Base-by-base conservation (phyloP, 1,284 basidiomycete species). In the Macrocystidia cucumis region DNA sequence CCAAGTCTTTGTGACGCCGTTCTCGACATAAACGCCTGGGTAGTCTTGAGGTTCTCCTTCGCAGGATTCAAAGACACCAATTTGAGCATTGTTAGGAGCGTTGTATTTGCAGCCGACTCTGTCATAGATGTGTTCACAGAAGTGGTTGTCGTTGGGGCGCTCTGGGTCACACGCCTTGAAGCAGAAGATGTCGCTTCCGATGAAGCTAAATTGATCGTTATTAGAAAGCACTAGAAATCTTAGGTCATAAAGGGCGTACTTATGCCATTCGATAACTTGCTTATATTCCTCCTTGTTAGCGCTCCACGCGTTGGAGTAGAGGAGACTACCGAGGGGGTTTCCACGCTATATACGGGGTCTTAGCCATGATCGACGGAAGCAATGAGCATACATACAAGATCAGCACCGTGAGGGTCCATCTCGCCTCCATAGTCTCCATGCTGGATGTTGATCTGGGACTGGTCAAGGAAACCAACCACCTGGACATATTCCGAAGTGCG, bases 391-490 rank as follows among this genome's bases (percentile, higher is more conserved):
- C 45, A 62, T 39, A 73, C 69, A 24, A 63, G 48, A 51, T 77
- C 73, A 44, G 74, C 73, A 47, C 78, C 79, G 40, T 76, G 72
- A 21, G 74, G 70, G 44, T 82, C 76, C 20, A 78, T 63, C 51
- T 79, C 75, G 44, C 79, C 81, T 48, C 82, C 82, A 28, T 47
- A 69, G 46, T 86, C 82, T 16, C 46, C 56, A 0, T 53, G 19
- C 6, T 51, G 38, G 19, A 86, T 54, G 59, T 81, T 73, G 48
- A 85, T 56, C 41, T 57, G 42, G 9, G 59, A 62, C 59, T 84
- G 80, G 51, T 84, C 65, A 43, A 84, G 65, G 59, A 65, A 72
- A 9, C 77, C 82, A 25, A 67, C 60, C 38, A 80, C 61, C 48
- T 74, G 67, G 29, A 77, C 46, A 47, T 81, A 82, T 39, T 65